Evolutionary conservation across 2,329 filamentous ascomycete species (phyloP), one percentile per base, ranked within the genome.

Genomic region (Phoma sp.): DNA sequence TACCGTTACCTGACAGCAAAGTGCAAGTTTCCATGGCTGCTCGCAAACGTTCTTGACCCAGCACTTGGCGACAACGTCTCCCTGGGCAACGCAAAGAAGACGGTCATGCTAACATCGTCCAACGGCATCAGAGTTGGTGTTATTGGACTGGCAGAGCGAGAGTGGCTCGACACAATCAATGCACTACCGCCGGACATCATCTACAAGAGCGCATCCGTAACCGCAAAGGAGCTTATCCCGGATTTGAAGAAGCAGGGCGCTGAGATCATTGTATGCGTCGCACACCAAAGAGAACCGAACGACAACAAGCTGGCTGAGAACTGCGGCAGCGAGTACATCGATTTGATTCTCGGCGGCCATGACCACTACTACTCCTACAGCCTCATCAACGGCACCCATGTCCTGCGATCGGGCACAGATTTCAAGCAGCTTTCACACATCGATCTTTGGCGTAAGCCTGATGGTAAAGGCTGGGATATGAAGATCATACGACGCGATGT

Each of bases 351-450:
- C 0, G 92, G 92, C 43, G 92, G 92, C 0, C 92, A 96, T 69
- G 93, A 96, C 66, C 93, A 97, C 72, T 95, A 89, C 76, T 96
- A 96, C 71, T 83, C 83, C 15, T 91, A 96, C 75, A 84, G 82
- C 50, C 70, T 92, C 51, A 83, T 95, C 73, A 92, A 93, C 57
- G 88, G 88, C 8, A 90, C 86, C 0, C 92, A 96, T 67, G 85
- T 96, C 2, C 79, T 97, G n/a, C 85, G 93, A 1, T 96, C 91
- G 0, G 92, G 93, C 0, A 91, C 88, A 17, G 93, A 97, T 73
- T 97, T 96, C 77, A 96, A 95, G 76, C 90, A 97, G 72, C 80
- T 96, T 31, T 95, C 90, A 70, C 96, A 96, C 70, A 84, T 97
- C 47, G 91, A 96, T 73, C 89, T 86, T 1, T 85, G 90, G 64